These are phyloP conservation scores for Cyclotella atomus DNA, from an alignment of 108 stramenopile genomes.

Conservation along the genomic window DNA sequence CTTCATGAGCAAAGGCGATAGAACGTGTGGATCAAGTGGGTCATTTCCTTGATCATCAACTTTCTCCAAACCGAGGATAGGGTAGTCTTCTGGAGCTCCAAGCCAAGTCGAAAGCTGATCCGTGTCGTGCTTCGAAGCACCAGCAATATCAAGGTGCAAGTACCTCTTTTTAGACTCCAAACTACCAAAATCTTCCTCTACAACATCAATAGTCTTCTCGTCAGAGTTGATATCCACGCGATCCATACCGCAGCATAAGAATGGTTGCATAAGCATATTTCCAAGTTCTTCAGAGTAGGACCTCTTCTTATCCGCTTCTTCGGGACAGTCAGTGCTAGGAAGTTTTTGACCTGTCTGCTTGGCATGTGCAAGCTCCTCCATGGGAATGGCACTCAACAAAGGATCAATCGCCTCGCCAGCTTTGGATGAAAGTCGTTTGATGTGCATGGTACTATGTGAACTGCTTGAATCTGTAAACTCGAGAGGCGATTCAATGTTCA, in stretches of 20 bases:
- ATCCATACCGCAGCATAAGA: conserved; percentile 19
- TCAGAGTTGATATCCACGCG: not conserved
- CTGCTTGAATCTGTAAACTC: not conserved
- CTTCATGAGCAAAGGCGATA: conserved; percentile 64
- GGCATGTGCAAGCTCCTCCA: not conserved
- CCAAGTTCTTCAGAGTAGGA: too few relatives aligned
- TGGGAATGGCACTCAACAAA: conserved; percentile 5
- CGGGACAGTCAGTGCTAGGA: too few relatives aligned
- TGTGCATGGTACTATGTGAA: not conserved
- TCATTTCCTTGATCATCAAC: not conserved
- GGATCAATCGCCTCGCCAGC: conserved; percentile 13
- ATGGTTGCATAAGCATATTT: conserved; percentile 3
- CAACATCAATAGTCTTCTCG: not conserved
- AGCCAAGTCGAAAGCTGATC: conserved; percentile 25
- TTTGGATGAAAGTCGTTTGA: conserved; percentile 1
- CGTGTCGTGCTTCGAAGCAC: not conserved
- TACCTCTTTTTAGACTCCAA: conserved; percentile 12
- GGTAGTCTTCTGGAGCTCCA: conserved; percentile 33
- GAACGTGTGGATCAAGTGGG: conserved; percentile 51
- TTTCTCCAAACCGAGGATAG: conserved; percentile 20
- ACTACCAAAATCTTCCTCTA: not conserved
- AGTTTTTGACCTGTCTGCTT: not conserved
- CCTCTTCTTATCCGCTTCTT: not conserved
- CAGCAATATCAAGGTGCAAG: conserved; percentile 1
- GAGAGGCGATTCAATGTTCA: not conserved